These are phyloP conservation scores for Penicillium occitanis DNA, from an alignment of 2,329 filamentous ascomycete genomes.

Conservation along the genomic window DNA sequence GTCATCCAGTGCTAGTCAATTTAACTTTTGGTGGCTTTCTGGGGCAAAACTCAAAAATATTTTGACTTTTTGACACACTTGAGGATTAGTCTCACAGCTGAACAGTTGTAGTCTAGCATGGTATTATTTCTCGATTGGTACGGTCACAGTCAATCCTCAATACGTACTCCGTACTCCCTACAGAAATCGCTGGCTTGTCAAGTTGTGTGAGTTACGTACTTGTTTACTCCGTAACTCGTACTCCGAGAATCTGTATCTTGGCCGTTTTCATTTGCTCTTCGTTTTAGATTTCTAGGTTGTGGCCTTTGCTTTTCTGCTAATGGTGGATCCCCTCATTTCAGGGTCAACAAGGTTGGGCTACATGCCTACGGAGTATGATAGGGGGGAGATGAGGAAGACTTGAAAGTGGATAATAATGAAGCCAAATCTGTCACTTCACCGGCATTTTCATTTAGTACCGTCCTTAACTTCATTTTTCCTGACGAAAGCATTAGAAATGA, in stretches of 20 bases:
- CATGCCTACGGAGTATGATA: not conserved
- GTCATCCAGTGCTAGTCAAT: not conserved
- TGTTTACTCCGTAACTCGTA: not conserved
- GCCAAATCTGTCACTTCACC: not conserved
- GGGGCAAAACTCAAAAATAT: constrained; percentile 9
- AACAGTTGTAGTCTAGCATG: not conserved
- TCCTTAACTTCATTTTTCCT: not conserved
- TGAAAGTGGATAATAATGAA: not conserved
- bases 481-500: not conserved
- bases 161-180: not conserved
- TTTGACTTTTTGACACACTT: not conserved
- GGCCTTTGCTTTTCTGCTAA: constrained; percentile 8
- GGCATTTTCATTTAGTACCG: not conserved
- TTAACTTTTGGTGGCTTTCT: constrained; percentile 8
- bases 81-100: not conserved
- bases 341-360: constrained; percentile 5
- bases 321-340: not conserved
- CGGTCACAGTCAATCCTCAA: not conserved
- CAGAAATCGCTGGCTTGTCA: not conserved
- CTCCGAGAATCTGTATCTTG: not conserved
- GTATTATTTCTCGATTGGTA: not conserved
- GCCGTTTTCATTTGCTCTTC: not conserved
- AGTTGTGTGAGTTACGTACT: not conserved
- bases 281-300: constrained; percentile 10
- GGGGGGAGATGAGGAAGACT: not conserved